Percentiles rank a stretch among this genome's conserved stretches.
phyloP scores from a whole-genome alignment of 192 early-diverging fungal species.

The Backusella circina region DNA sequence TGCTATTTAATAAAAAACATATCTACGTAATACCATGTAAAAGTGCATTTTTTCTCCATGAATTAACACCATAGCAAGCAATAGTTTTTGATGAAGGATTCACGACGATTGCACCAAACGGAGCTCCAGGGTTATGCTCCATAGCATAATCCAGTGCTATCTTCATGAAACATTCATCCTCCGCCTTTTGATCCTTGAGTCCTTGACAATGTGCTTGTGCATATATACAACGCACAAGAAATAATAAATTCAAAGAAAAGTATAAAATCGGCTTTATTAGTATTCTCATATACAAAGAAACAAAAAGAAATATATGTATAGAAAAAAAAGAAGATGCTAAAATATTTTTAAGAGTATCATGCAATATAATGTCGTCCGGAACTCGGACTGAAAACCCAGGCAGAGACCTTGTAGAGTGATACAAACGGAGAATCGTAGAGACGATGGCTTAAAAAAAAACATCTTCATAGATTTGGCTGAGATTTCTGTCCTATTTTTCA shows the following conservation, averaged over 20 bases:
- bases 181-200: not conserved
- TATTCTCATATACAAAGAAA: not conserved
- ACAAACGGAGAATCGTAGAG: not conserved
- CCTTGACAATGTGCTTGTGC: not conserved
- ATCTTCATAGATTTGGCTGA: too few species aligned
- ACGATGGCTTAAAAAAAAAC: too few species aligned
- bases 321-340: not conserved
- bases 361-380: not conserved
- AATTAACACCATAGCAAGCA: conserved; percentile 21
- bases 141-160: conserved; percentile 16
- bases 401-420: not conserved
- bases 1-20: not conserved
- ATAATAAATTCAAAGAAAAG: not conserved
- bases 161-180: conserved; percentile 23
- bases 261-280: not conserved
- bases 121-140: conserved; percentile 10
- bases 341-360: not conserved
- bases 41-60: conserved; percentile 14
- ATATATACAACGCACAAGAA: not conserved
- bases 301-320: not conserved
- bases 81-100: conserved; percentile 15
- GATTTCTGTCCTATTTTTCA: too few species aligned
- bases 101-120: conserved; percentile 22
- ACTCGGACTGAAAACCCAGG: not conserved
- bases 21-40: conserved; percentile 18